phyloP scores from a whole-genome alignment of 371 early-diverging fungal genomes.

The Mortierella sp. region DNA sequence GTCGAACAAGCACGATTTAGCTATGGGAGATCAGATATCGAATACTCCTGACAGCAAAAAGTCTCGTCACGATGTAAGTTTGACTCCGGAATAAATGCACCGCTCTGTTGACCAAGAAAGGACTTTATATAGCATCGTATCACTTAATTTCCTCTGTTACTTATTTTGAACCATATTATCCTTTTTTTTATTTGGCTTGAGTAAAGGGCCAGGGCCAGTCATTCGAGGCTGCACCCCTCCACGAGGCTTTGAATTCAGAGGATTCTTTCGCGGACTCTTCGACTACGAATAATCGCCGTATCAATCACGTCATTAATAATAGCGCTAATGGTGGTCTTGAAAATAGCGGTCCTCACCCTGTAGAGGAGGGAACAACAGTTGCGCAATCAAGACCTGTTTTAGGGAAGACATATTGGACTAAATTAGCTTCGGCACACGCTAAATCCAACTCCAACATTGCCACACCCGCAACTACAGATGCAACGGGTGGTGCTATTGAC shows the following conservation, averaged over 20 bases:
- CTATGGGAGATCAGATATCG: neutral
- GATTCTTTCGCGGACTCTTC: neutral
- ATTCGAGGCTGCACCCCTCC: neutral
- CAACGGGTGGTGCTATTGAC: neutral
- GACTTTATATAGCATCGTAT: neutral
- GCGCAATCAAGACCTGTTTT: neutral
- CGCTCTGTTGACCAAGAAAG: neutral
- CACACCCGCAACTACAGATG: neutral
- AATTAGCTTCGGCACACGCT: slow-evolving; percentile 9
- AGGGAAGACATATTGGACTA: slow-evolving; percentile 15
- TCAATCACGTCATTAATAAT: neutral
- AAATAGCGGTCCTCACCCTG: neutral
- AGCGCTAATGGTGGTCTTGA: neutral
- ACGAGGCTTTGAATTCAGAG: neutral
- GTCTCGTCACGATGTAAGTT: slow-evolving; percentile 15
- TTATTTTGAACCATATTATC: neutral
- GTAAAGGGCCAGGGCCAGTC: slow-evolving; percentile 3
- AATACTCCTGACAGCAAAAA: neutral
- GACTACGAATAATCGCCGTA: neutral
- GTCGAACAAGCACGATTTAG: neutral
- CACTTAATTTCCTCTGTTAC: neutral
- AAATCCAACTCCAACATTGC: neutral
- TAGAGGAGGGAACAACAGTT: neutral
- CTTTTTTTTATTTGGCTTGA: neutral
- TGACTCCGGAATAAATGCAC: neutral